Percentiles rank a stretch among this genome's conserved stretches.
Conservation (phyloP, 2,329 filamentous ascomycete species). For the Mycosphaerelloides madeirae region DNA sequence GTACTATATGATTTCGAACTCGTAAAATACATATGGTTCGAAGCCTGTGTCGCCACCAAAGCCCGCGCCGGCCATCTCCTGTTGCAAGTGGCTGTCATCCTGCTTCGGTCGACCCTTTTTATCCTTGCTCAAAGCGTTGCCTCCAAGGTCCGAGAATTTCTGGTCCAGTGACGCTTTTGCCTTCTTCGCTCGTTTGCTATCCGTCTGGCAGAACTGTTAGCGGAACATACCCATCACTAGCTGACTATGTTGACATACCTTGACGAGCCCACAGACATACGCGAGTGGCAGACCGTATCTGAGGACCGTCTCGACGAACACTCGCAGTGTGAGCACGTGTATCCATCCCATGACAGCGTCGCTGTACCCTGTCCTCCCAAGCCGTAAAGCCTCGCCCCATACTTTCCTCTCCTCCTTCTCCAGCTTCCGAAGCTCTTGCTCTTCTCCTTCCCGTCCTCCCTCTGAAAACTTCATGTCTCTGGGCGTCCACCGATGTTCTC, state of each 20-base stretch:
- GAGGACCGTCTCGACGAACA: conserved; percentile 97
- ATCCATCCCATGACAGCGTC: conserved; percentile 96
- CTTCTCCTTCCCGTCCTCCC: conserved; percentile 83
- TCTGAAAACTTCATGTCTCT: conserved; percentile 91
- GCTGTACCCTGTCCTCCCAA: conserved; percentile 88
- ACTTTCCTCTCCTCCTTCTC: conserved; percentile 82
- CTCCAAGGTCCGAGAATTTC: conserved; percentile 84
- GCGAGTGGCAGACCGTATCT: conserved; percentile 88
- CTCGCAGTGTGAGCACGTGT: conserved; percentile 81
- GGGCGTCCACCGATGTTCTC: conserved; percentile 91
- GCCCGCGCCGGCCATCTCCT: conserved; percentile 75
- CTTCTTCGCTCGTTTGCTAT: conserved; percentile 74
- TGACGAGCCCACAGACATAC: conserved; percentile 77
- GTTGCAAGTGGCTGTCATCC: conserved; percentile 73
- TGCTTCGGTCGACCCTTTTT: conserved; percentile 89
- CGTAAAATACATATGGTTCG: conserved; percentile 95
- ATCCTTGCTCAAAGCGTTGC: conserved; percentile 88
- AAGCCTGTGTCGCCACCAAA: conserved; percentile 74
- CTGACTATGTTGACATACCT: conserved; percentile 52
- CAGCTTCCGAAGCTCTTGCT: conserved; percentile 76
- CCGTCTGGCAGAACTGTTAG: conserved; percentile 56
- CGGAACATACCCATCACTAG: background rate
- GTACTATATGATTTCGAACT: conserved; percentile 67
- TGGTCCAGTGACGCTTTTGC: conserved; percentile 63
- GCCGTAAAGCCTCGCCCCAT: conserved; percentile 83